phyloP scores from a whole-genome alignment of 305 asterid genomes.

The Fraxinus baroniana region DNA sequence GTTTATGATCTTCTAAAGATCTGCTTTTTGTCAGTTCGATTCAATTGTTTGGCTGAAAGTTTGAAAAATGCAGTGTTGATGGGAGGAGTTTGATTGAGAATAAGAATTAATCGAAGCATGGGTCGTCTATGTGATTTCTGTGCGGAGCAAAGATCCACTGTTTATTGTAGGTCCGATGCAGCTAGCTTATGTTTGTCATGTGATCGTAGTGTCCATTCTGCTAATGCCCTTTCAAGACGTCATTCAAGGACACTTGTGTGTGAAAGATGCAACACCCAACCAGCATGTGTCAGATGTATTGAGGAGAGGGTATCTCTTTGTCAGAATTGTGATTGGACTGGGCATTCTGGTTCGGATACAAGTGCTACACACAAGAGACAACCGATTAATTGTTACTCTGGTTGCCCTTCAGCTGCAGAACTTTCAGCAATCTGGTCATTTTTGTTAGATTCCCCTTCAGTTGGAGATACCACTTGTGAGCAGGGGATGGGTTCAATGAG shows the following conservation, averaged over 20 bases:
- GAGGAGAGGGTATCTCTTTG: constrained; percentile 61
- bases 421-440: constrained; percentile 59
- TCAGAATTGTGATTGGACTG: constrained; percentile 56
- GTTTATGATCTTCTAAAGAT: background rate
- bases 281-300: constrained; percentile 49
- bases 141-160: constrained; percentile 48
- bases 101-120: constrained; percentile 34
- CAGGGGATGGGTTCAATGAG: constrained; percentile 44
- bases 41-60: background rate
- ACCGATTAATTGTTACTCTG: constrained; percentile 55
- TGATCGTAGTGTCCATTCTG: constrained; percentile 63
- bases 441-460: constrained; percentile 38
- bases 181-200: constrained; percentile 65
- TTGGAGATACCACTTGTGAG: constrained; percentile 36
- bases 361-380: constrained; percentile 48
- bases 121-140: constrained; percentile 61
- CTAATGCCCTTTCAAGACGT: constrained; percentile 59
- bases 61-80: constrained; percentile 7
- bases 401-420: constrained; percentile 61
- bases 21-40: constrained; percentile 5
- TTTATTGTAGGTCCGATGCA: constrained; percentile 60
- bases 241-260: constrained; percentile 63
- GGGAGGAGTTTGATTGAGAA: background rate
- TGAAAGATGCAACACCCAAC: constrained; percentile 52
- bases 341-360: constrained; percentile 36